A percentile compares a stretch with the other conserved stretches of the same genome.
These are phyloP conservation scores for Trichoderma koningii DNA, from an alignment of 2,329 filamentous ascomycete genomes.

Conservation along the genomic window DNA sequence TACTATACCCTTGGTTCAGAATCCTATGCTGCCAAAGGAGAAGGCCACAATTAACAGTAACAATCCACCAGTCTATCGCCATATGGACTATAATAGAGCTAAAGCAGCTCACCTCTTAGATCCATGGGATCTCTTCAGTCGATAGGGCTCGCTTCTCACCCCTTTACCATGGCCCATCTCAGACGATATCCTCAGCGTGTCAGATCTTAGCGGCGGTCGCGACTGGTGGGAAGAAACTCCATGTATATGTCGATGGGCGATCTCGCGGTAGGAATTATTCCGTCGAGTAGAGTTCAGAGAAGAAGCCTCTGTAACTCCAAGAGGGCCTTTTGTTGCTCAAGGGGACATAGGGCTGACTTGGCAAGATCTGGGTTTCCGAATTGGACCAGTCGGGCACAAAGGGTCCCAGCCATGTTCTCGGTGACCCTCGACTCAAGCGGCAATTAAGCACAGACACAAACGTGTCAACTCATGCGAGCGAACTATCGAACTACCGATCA, in stretches of 20 bases:
- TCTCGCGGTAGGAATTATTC: background rate
- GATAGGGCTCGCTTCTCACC: background rate
- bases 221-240: background rate
- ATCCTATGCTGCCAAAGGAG: background rate
- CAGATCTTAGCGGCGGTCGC: slow-evolving; percentile 10
- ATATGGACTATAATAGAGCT: slow-evolving; percentile 8
- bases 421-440: background rate
- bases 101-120: background rate
- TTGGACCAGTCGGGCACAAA: background rate
- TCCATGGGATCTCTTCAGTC: background rate
- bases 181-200: background rate
- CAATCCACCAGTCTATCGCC: background rate
- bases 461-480: background rate
- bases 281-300: too few relatives aligned
- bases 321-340: background rate
- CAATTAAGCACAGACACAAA: background rate
- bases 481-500: background rate
- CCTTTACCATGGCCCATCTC: background rate
- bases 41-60: slow-evolving; percentile 3
- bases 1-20: too few relatives aligned
- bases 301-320: too few relatives aligned
- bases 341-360: slow-evolving; percentile 2
- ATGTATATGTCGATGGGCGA: background rate
- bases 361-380: background rate
- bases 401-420: background rate